Conservation (phyloP, 2,329 filamentous ascomycete species). For the Epichloe elymi region DNA sequence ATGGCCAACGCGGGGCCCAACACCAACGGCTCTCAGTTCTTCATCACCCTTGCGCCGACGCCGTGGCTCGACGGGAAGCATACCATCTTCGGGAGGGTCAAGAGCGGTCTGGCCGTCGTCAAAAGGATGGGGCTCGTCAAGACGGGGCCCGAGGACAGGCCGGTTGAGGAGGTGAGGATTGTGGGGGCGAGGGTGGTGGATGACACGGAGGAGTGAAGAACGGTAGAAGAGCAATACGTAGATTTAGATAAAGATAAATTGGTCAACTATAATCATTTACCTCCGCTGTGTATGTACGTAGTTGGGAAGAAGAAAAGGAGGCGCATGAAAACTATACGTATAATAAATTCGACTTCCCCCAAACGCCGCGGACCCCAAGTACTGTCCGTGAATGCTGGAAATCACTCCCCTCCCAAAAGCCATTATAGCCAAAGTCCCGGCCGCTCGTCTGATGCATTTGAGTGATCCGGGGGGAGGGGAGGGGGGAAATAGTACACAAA, state of each 20-base stretch:
- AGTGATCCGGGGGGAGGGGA: not conserved
- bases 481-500: conserved; percentile 8
- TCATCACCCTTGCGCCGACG: conserved; percentile 84
- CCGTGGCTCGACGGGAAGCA: conserved; percentile 97
- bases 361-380: conserved; percentile 10
- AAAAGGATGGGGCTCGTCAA: conserved; percentile 80
- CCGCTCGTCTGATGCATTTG: conserved; percentile 8
- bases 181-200: conserved; percentile 58
- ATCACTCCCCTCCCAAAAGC: conserved; percentile 2
- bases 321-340: not conserved
- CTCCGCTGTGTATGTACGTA: not conserved
- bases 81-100: conserved; percentile 89
- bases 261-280: not conserved
- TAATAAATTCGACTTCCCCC: not conserved
- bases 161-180: conserved; percentile 72
- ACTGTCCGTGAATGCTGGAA: conserved; percentile 10
- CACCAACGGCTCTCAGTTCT: conserved; percentile 93
- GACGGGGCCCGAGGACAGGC: conserved; percentile 69
- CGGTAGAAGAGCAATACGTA: too few relatives aligned
- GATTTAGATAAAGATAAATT: accelerated
- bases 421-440: conserved; percentile 9
- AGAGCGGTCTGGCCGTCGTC: conserved; percentile 68
- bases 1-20: conserved; percentile 94
- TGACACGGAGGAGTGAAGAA: conserved; percentile 17
- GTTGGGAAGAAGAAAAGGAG: not conserved